A percentile compares a stretch with the other conserved stretches of the same genome.
phyloP scores from a whole-genome alignment of 306 rosid genomes.

The Purshia tridentata region DNA sequence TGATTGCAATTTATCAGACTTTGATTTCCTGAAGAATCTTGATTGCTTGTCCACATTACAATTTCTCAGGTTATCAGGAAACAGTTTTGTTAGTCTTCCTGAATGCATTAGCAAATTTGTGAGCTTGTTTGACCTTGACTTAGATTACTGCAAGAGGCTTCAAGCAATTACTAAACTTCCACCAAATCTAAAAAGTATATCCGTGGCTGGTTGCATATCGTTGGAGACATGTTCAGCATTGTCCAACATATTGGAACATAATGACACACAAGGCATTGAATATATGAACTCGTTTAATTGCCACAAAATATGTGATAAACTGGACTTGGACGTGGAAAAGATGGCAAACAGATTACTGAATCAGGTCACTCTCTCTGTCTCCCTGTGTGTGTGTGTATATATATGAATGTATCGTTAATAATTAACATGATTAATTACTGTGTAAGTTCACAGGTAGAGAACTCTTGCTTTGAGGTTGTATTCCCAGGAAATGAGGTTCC shows the following conservation, averaged over 20 bases:
- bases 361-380: neutral
- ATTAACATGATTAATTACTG: too few relatives aligned
- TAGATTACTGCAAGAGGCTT: neutral
- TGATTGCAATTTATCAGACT: neutral
- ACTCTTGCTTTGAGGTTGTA: too few relatives aligned
- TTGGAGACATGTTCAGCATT: neutral
- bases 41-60: neutral
- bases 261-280: too few relatives aligned
- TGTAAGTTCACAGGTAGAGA: too few relatives aligned
- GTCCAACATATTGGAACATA: neutral
- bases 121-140: neutral
- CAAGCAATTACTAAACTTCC: neutral
- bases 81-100: neutral
- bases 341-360: neutral
- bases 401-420: too few relatives aligned
- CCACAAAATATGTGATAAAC: neutral
- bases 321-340: neutral
- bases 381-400: too few relatives aligned
- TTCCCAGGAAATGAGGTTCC: too few relatives aligned
- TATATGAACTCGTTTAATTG: neutral
- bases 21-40: neutral
- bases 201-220: neutral
- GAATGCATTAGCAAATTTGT: too few relatives aligned
- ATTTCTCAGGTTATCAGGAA: fast-evolving
- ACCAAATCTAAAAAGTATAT: fast-evolving